phyloP scores from a whole-genome alignment of 805 yeast species.

The Ogataea chonburiensis region DNA sequence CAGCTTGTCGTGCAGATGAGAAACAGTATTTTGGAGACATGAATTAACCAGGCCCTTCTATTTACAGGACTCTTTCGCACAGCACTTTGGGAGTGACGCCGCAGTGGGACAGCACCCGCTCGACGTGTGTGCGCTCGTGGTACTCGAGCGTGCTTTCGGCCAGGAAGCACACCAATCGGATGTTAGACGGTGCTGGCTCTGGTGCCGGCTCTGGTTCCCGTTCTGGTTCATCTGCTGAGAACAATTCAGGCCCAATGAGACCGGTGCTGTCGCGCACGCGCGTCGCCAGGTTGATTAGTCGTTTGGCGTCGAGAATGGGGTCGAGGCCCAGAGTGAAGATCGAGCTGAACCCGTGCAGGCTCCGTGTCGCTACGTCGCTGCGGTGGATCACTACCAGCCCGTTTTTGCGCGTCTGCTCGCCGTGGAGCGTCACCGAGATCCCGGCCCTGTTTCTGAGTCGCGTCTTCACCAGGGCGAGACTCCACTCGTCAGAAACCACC shows the following conservation, averaged over 20 bases:
- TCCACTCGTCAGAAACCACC: conserved; percentile 27
- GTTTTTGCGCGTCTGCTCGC: background rate
- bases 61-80: background rate
- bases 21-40: background rate
- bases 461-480: background rate
- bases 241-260: conserved; percentile 18
- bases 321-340: conserved; percentile 35
- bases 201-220: too few species aligned
- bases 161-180: conserved; percentile 10
- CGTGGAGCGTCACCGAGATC: background rate
- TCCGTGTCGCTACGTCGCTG: conserved; percentile 27
- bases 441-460: background rate
- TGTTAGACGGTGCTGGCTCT: background rate
- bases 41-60: background rate
- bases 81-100: conserved; percentile 14
- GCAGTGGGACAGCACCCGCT: conserved; percentile 28
- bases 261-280: conserved; percentile 27
- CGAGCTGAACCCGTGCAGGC: conserved; percentile 27
- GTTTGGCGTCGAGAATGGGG: conserved; percentile 24
- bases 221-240: too few species aligned
- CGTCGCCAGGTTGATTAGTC: conserved; percentile 28
- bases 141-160: conserved; percentile 26
- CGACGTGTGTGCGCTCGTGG: conserved; percentile 33
- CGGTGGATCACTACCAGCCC: conserved; percentile 26
- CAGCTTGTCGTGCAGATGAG: background rate